Base-by-base conservation (phyloP, 768 basidiomycete species). In the Mycena leptocephala region DNA sequence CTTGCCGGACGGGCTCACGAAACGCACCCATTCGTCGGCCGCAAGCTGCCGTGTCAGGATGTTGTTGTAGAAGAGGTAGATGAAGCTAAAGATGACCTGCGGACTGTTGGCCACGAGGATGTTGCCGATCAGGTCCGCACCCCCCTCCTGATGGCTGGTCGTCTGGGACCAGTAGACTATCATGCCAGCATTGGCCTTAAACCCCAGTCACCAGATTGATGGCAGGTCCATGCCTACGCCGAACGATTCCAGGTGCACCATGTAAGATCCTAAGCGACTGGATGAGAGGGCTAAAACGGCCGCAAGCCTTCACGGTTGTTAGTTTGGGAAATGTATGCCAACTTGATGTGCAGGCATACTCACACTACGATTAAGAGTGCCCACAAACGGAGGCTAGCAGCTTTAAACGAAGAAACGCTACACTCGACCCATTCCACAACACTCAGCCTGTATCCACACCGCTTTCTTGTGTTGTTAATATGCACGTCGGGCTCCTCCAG, bases 1-100 rank as follows among this genome's bases (percentile, higher is more conserved):
- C 55, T 56, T 56, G 55, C 55, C 55, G 55, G 26, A n/a, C 26
- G 55, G 28, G 28, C 55, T 26, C 28, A 56, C 28, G 55, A 56
- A 56, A 56, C 55, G 55, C 55, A 56, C 55, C 55, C 55, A 56
- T 28, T 56, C 55, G 55, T 56, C 28, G 55, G 55, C 55, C 55
- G 55, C 55, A 56, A 56, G 55, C 28, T 56, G 55, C 55, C 28
- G 55, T 32, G 55, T 56, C 26, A 56, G 55, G 55, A 56, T 56
- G 28, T 56, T 56, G 55, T 56, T 56, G 55, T 56, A 56, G 28
- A 30, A 56, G 55, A 56, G 55, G 55, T 28, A 30, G 55, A 56
- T 56, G 55, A 56, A 56, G 55, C 55, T 56, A 2, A 18, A n/a
- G 26, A 28, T 3, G 55, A 56, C 55, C 55, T 56, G 28, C 55